phyloP scores from a whole-genome alignment of 768 basidiomycete genomes.

The Udeniomyces megalosporus region DNA sequence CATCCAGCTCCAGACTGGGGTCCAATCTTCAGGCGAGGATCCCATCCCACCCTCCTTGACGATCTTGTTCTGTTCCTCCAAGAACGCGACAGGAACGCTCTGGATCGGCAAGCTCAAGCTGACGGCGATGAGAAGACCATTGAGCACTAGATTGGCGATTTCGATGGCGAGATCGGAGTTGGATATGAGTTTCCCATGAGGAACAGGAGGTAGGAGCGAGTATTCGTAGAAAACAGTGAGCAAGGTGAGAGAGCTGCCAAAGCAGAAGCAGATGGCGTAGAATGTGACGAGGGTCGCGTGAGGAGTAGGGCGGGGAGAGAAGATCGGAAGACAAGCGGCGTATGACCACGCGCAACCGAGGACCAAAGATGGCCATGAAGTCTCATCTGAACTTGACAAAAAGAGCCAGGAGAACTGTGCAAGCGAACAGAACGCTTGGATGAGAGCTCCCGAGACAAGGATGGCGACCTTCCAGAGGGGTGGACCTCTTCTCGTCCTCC shows the following conservation, averaged over 20 bases:
- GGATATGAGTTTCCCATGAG: neutral
- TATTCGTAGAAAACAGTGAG: neutral
- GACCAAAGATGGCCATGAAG: neutral
- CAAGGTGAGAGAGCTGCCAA: conserved; percentile 1
- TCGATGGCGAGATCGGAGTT: neutral
- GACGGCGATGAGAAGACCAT: neutral
- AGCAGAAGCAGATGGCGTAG: neutral
- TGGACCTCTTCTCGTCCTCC: neutral
- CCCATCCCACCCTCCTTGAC: neutral
- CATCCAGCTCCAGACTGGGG: conserved; percentile 10
- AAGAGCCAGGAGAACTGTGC: neutral
- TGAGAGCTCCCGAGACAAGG: neutral
- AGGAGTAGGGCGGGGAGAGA: neutral
- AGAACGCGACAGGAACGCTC: conserved; percentile 1
- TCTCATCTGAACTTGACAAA: neutral
- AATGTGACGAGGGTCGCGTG: neutral
- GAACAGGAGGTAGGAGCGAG: conserved; percentile 7
- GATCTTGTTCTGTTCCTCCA: neutral
- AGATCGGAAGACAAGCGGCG: neutral
- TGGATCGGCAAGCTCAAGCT: neutral
- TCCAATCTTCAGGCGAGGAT: conserved; percentile 1
- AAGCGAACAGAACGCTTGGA: neutral
- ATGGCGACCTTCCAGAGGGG: conserved; percentile 4
- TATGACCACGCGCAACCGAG: neutral
- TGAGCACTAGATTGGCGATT: neutral